Percentiles rank a stretch among this genome's conserved stretches.
These are phyloP conservation scores for Russula griseocarnosa DNA, from an alignment of 768 basidiomycete genomes.

Conservation along the genomic window DNA sequence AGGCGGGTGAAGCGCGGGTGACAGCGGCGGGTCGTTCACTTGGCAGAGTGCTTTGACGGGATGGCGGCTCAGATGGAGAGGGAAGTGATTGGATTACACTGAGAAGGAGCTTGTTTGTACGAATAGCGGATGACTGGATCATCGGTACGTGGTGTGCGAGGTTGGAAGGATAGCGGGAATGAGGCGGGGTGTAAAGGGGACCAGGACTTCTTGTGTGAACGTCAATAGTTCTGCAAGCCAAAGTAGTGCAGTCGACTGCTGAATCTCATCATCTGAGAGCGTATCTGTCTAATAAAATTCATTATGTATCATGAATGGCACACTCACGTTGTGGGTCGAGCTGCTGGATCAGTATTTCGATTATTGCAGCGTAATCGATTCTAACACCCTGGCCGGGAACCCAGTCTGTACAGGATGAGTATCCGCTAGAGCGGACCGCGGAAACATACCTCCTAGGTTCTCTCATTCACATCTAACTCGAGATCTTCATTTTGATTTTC, in stretches of 20 bases:
- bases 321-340: constrained; percentile 69
- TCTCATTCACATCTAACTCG: constrained; percentile 50
- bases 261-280: constrained; percentile 80
- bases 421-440: background rate
- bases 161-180: constrained; percentile 89
- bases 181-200: constrained; percentile 90
- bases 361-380: constrained; percentile 86
- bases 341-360: constrained; percentile 89
- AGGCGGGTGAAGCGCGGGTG: constrained; percentile 42
- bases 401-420: constrained; percentile 54
- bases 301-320: background rate
- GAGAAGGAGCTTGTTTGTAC: constrained; percentile 81
- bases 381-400: constrained; percentile 90
- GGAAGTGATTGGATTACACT: constrained; percentile 85
- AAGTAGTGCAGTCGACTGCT: constrained; percentile 87
- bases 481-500: constrained; percentile 20
- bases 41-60: constrained; percentile 34
- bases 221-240: constrained; percentile 91
- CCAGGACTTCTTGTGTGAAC: constrained; percentile 87
- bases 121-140: constrained; percentile 82
- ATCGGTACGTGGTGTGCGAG: constrained; percentile 86
- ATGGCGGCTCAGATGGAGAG: constrained; percentile 52
- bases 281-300: background rate
- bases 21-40: constrained; percentile 29
- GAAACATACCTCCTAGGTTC: constrained; percentile 49